A percentile compares a stretch with the other conserved stretches of the same genome.
These are phyloP conservation scores for Alternaria longipes DNA, from an alignment of 2,329 filamentous ascomycete genomes.

Conservation along the genomic window DNA sequence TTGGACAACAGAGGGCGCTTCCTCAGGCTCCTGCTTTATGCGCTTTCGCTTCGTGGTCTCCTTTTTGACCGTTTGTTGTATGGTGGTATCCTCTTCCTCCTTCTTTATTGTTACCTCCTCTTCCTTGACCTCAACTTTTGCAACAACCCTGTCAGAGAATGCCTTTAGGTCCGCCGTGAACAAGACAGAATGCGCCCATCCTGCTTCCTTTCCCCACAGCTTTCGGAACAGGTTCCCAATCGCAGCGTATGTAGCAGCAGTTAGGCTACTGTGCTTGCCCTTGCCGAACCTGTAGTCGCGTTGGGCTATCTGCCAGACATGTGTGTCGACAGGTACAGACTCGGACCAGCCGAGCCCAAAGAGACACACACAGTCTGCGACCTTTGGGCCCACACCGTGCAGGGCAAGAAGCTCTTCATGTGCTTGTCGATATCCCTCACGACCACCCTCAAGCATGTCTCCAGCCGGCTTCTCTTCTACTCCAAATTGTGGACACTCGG, in stretches of 20 bases:
- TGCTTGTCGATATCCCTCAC: slow-evolving; percentile 77
- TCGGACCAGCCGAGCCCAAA: slow-evolving; percentile 98
- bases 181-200: slow-evolving; percentile 96
- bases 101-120: slow-evolving; percentile 48
- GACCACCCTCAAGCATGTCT: slow-evolving; percentile 60
- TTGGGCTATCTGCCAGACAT: slow-evolving; percentile 97
- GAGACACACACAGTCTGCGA: slow-evolving; percentile 93
- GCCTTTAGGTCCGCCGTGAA: slow-evolving; percentile 92
- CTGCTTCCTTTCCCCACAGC: slow-evolving; percentile 92
- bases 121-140: slow-evolving; percentile 60
- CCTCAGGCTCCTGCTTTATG: slow-evolving; percentile 4
- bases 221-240: slow-evolving; percentile 88
- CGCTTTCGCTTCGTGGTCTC: slow-evolving; percentile 30
- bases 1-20: not conserved
- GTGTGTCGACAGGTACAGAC: slow-evolving; percentile 94
- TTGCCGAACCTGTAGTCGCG: slow-evolving; percentile 93
- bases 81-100: slow-evolving; percentile 34
- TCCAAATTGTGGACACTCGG: slow-evolving; percentile 71
- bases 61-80: slow-evolving; percentile 33
- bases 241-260: slow-evolving; percentile 86
- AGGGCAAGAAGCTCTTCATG: slow-evolving; percentile 81
- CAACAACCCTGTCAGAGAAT: slow-evolving; percentile 74
- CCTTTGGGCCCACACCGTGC: slow-evolving; percentile 93
- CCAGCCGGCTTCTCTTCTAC: slow-evolving; percentile 55
- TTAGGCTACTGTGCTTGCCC: slow-evolving; percentile 83